A percentile compares a stretch with the other conserved stretches of the same genome.
phyloP scores from a whole-genome alignment of 1,139 yeast species.

The Nakaseomyces delphensis region DNA sequence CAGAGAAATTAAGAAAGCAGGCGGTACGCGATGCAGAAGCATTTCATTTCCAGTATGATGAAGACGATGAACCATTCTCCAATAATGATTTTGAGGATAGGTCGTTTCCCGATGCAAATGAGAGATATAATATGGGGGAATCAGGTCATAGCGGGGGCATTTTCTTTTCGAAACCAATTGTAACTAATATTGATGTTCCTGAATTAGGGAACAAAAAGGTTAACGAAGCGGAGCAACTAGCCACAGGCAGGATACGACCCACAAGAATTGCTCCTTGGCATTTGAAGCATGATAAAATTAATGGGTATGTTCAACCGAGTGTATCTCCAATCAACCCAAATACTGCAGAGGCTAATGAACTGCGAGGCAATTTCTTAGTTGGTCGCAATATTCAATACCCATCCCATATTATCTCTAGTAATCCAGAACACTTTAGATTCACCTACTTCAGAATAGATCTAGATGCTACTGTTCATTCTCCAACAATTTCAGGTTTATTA shows the following conservation, averaged over 20 bases:
- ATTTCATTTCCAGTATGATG: conserved; percentile 33
- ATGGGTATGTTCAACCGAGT: conserved; percentile 1
- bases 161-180: conserved; percentile 35
- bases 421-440: conserved; percentile 53
- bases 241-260: conserved; percentile 59
- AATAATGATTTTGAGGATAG: conserved; percentile 24
- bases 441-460: conserved; percentile 89
- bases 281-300: conserved; percentile 27
- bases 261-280: conserved; percentile 74
- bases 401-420: conserved; percentile 35
- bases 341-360: conserved; percentile 11
- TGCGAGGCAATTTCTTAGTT: conserved; percentile 26
- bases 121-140: conserved; percentile 9
- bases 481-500: conserved; percentile 74
- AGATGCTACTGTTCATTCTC: conserved; percentile 81
- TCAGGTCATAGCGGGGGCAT: conserved; percentile 24
- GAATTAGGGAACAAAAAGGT: conserved; percentile 40
- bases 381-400: conserved; percentile 33
- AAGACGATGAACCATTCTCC: conserved; percentile 24
- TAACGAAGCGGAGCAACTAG: conserved; percentile 56
- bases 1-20: conserved; percentile 38
- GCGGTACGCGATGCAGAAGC: conserved; percentile 38
- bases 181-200: conserved; percentile 37
- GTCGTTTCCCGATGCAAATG: conserved; percentile 16
- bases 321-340: conserved; percentile 12